These are phyloP conservation scores for Aspergillus fijiensis DNA, from an alignment of 2,329 filamentous ascomycete species.

Conservation along the genomic window DNA sequence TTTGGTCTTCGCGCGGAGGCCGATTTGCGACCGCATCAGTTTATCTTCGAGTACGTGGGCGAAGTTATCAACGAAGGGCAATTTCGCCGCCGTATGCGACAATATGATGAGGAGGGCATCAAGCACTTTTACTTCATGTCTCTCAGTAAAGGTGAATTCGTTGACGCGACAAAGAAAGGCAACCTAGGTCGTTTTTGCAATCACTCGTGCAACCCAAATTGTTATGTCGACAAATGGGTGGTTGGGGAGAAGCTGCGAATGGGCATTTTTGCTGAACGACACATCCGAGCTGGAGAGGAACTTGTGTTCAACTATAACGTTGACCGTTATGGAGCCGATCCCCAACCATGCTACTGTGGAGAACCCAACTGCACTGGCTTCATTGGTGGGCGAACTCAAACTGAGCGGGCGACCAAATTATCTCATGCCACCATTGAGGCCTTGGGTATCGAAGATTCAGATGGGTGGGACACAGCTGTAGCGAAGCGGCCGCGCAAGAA, in stretches of 20 bases:
- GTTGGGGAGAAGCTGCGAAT: constrained; percentile 96
- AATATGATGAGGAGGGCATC: constrained; percentile 94
- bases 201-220: constrained; percentile 98
- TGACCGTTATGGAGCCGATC: constrained; percentile 93
- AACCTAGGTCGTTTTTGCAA: constrained; percentile 98
- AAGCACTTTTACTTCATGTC: constrained; percentile 99
- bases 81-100: constrained; percentile 84
- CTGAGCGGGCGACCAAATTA: constrained; percentile 88
- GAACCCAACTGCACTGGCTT: constrained; percentile 94
- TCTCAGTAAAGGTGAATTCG: constrained; percentile 90
- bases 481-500: constrained; percentile 91
- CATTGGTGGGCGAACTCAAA: constrained; percentile 97
- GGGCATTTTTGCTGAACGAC: constrained; percentile 92
- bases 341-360: constrained; percentile 93
- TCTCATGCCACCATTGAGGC: constrained; percentile 88
- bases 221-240: constrained; percentile 99
- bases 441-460: constrained; percentile 87
- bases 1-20: constrained; percentile 83
- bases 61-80: constrained; percentile 93
- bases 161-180: constrained; percentile 94
- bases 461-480: constrained; percentile 87
- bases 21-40: constrained; percentile 77
- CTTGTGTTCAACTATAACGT: constrained; percentile 99
- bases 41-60: constrained; percentile 97
- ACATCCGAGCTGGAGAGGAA: constrained; percentile 85